Base-by-base conservation (phyloP, 2,329 filamentous ascomycete species). In the Ophiostoma novo-ulmi region DNA sequence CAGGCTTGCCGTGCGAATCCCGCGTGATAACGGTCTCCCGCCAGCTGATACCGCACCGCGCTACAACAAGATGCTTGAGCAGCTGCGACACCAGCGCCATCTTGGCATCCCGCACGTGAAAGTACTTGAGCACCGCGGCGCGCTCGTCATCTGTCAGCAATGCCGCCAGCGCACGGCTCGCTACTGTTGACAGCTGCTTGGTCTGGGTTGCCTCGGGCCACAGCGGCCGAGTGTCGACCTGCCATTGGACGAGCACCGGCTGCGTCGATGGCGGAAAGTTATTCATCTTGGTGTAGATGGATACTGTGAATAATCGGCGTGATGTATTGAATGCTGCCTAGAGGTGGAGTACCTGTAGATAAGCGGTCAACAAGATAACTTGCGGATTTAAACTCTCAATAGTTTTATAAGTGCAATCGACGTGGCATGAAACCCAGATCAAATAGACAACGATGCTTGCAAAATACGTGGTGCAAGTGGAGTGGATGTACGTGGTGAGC, bases 11-110 rank as follows among this genome's bases (percentile, higher is more conserved):
- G 75, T 80, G 81, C 78, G 79, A 72, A 81, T 88, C 82, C 78
- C 88, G 85, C 13, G 84, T 83, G 71, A 91, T 81, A 22, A 76
- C 79, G 67, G 89, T 87, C 4, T 83, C 78, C 58, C 81, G 78
- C 90, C 90, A 94, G 13, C 88, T 81, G 26, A 90, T 81, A 10
- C 69, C 35, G 72, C 85, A 68, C 74, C 85, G 84, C 70, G 86
- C 83, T 74, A 93, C 85, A 76, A 86, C 88, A 75, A 89, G 84
- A 70, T 90, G 89, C 81, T 94, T 94, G 72, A 94, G 82, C 68
- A 94, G 84, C 63, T 89, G 85, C 22, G 91, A 94, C 35, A 81
- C 89, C 61, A 94, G 83, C 67, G 86, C 85, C 85, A 93, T 90
- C 77, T 90, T 91, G 69, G 91, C 91, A 79, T 94, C 91, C 76